Base-by-base conservation (phyloP, 768 basidiomycete species). In the Paxillus involutus region DNA sequence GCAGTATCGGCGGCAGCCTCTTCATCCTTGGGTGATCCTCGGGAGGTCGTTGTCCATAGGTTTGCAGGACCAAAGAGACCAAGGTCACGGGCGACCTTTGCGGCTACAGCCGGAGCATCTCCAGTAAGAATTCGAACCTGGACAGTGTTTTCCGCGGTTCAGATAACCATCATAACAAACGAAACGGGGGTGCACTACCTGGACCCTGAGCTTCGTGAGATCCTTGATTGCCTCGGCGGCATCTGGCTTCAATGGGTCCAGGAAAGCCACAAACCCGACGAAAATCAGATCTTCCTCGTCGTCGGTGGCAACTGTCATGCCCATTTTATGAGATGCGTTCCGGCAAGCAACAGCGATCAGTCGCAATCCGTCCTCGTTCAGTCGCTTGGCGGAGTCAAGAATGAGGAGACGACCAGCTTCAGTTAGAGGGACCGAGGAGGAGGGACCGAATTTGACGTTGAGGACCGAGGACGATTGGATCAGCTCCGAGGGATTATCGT, bases 91-190 rank as follows among this genome's bases (percentile, higher is more conserved):
- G 71, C 73, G 36, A 73, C 73, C 55, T 72, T 73, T 48, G 70
- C 70, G 37, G 71, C 71, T 4, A 73, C 69, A 3, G 71, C 66
- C 17, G 72, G 66, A 24, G 53, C 62, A 44, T 72, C 71, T 33
- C 71, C 72, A 2, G 71, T 72, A 35, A 72, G 71, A 55, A 72
- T 73, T 44, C 69, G 70, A 11, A 68, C 66, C 70, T 68, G n/a
- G 1, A 10, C 41, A 12, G 40, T 42, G 16, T 45, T 29, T n/a
- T 24, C 47, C 43, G 37, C 53, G 63, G 51, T 58, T 42, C 16
- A 36, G 9, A 19, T 46, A 4, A n/a, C 32, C 1, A 9, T 13
- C 7, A 53, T 44, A 7, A 5, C 30, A 16, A 10, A 37, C 13
- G 10, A 39, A 52, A 48, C 12, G 16, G n/a, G 16, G n/a, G 14